Base-by-base conservation (phyloP, 176 grass and related monocot genomes). In the Coix lacrymajobi region DNA sequence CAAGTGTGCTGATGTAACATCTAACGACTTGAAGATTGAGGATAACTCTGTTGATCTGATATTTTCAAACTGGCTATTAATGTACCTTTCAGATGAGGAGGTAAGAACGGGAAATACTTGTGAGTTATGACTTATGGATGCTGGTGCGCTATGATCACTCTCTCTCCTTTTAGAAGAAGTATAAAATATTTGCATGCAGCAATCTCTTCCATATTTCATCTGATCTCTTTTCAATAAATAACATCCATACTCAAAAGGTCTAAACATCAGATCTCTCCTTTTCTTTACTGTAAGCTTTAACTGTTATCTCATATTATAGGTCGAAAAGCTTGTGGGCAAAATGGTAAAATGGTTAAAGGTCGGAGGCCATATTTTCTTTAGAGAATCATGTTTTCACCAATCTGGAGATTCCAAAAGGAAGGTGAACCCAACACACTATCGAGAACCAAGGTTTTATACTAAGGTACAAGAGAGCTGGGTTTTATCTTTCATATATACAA, bases 381-480 rank as follows among this genome's bases (percentile, higher is more conserved):
- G 97, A 82, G 97, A 99, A 82, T 99, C 97, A 17, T 99, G 97
- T 52, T 99, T 96, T 64, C 97, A 96, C 73, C 93, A 94, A 78
- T 99, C 97, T 49, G 91, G 97, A 30, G 97, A 99, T 66, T 92
- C 89, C 77, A 99, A 99, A 90, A 93, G 97, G 80, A 99, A 99
- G 90, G 87, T 90, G 75, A 99, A 99, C 78, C 97, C 93, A 56
- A 96, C 93, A 24, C 97, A 99, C 36, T 99, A 99, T 66, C 84
- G 93, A 5, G 97, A 99, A 75, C 97, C 97, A 51, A 90, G 97
- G 52, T 96, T 94, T 77, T 99, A 99, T 74, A 96, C 93, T 5
- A 99, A 99, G 97, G 97, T 37, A 94, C 61, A 30, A 31, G 13
- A 16, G 61, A 15, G 2, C 12, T 31, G 25, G 5, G 6, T 3